phyloP scores from a whole-genome alignment of 371 early-diverging fungal species.

The Mucor irregularis region DNA sequence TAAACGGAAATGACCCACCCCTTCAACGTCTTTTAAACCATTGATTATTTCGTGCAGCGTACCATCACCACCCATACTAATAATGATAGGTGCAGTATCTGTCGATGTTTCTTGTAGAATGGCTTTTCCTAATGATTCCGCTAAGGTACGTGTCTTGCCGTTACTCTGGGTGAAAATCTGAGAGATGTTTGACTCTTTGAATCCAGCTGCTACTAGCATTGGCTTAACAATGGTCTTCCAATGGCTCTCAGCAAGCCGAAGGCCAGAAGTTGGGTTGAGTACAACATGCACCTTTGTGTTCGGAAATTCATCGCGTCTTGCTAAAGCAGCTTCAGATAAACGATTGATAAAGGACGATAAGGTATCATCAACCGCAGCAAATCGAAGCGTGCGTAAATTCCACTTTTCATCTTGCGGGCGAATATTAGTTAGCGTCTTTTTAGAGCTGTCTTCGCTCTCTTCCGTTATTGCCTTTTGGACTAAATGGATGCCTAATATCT shows the following conservation, averaged over 20 bases:
- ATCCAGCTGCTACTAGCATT: conserved; percentile 25
- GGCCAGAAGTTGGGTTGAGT: conserved; percentile 28
- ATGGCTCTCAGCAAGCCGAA: conserved; percentile 2
- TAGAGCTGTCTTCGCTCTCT: not conserved
- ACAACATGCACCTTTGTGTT: conserved; percentile 11
- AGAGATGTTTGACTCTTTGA: not conserved
- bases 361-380: not conserved
- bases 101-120: not conserved
- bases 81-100: conserved; percentile 9
- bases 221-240: conserved; percentile 23
- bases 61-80: conserved; percentile 53
- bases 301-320: not conserved
- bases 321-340: not conserved
- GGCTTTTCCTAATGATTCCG: not conserved
- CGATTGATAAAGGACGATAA: not conserved
- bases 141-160: conserved; percentile 15
- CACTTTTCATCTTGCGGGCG: conserved; percentile 8
- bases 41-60: conserved; percentile 50
- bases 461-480: not conserved
- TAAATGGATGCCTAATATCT: not conserved
- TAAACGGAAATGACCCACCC: conserved; percentile 14
- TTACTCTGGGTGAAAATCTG: conserved; percentile 3
- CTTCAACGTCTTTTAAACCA: conserved; percentile 33
- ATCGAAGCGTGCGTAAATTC: conserved; percentile 1
- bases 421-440: conserved; percentile 5